Evolutionary conservation across 306 rosid species (phyloP).

Genomic region (Castanea crenata): DNA sequence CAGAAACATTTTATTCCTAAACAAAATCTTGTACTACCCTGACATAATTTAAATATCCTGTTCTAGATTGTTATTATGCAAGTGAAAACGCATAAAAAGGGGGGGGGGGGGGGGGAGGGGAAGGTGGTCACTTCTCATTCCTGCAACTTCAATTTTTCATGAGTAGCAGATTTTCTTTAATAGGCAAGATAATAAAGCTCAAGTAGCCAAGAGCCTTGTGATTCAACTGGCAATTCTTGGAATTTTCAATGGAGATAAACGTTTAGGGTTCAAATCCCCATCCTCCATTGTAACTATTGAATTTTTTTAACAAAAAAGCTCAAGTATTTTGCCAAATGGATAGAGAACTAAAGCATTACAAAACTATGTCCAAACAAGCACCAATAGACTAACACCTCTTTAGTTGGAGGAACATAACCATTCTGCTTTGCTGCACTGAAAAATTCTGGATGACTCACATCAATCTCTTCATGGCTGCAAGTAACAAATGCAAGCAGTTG

Average conservation of each 20-base stretch:
- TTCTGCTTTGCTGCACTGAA: constrained; percentile 76
- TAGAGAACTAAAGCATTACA: constrained; percentile 11
- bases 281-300: too few relatives aligned
- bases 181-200: neutral
- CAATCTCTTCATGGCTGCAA: constrained; percentile 97
- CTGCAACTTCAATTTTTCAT: neutral
- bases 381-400: constrained; percentile 57
- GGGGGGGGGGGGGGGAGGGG: neutral
- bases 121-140: neutral
- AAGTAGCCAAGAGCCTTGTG: neutral
- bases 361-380: constrained; percentile 18
- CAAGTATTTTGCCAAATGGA: neutral
- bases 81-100: neutral
- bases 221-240: too few relatives aligned
- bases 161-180: neutral
- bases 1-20: neutral
- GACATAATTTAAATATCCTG: neutral
- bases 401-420: constrained; percentile 83
- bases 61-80: neutral
- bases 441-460: constrained; percentile 97
- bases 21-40: neutral
- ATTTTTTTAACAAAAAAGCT: neutral
- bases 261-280: too few relatives aligned
- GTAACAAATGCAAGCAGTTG: constrained; percentile 18
- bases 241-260: too few relatives aligned